Conservation (phyloP, 179 eudicot genomes). For the Nepenthes alata region DNA sequence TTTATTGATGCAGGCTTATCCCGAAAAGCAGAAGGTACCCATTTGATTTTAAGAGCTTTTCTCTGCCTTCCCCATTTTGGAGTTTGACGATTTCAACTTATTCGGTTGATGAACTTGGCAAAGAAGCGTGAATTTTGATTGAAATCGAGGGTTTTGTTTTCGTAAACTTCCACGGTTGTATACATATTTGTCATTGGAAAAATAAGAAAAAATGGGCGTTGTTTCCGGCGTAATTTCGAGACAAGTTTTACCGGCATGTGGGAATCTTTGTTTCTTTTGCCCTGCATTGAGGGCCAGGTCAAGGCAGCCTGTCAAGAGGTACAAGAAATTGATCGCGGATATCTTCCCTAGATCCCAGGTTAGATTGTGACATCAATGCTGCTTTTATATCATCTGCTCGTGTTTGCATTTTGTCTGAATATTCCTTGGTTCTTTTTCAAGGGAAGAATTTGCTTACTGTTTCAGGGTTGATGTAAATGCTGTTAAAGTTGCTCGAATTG, state of each 20-base stretch:
- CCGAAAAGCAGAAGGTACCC: constrained; percentile 16
- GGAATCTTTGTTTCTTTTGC: constrained; percentile 72
- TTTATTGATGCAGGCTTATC: constrained; percentile 47
- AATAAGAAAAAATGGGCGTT: constrained; percentile 39
- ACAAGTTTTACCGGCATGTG: constrained; percentile 86
- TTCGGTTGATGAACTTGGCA: constrained; percentile 18
- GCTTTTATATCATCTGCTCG: background rate
- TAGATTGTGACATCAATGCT: constrained; percentile 12
- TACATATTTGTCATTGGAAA: background rate
- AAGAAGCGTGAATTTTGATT: constrained; percentile 20
- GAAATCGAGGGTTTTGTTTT: constrained; percentile 5
- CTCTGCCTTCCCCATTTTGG: constrained; percentile 19
- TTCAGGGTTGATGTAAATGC: no score
- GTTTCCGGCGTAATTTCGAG: constrained; percentile 85
- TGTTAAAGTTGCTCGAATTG: no score
- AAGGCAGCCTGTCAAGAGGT: constrained; percentile 94
- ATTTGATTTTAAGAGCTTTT: constrained; percentile 16
- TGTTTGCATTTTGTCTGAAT: background rate
- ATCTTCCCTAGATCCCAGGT: constrained; percentile 80
- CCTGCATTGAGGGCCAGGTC: constrained; percentile 83
- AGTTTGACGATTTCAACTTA: constrained; percentile 7
- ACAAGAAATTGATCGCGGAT: constrained; percentile 81
- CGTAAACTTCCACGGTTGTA: background rate
- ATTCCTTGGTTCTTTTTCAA: background rate
- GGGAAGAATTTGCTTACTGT: no score